These are phyloP conservation scores for Cyclocybe aegerita DNA, from an alignment of 768 basidiomycete species.

Conservation along the genomic window DNA sequence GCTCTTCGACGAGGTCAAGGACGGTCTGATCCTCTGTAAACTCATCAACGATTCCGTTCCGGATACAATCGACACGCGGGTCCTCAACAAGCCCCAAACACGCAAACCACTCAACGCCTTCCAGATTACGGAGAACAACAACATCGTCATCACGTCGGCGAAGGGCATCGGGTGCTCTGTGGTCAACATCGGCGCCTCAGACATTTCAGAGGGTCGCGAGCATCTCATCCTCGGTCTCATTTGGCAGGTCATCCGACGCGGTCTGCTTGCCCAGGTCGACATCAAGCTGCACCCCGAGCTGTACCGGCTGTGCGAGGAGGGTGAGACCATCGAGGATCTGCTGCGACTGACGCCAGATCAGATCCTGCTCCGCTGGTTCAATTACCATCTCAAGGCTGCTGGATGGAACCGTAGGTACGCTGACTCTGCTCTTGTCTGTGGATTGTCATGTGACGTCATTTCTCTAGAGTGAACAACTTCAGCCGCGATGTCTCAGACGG, in stretches of 20 bases:
- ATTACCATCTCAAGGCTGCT: conserved; percentile 96
- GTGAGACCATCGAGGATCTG: conserved; percentile 95
- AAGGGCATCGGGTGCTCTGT: conserved; percentile 99
- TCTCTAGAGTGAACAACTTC: conserved; percentile 89
- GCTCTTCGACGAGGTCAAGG: conserved; percentile 94
- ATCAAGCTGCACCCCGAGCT: conserved; percentile 98
- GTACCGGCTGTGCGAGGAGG: conserved; percentile 94
- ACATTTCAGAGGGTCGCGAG: conserved; percentile 90
- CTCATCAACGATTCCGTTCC: conserved; percentile 99
- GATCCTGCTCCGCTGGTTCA: conserved; percentile 98
- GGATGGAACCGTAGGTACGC: conserved; percentile 81
- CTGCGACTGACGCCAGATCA: conserved; percentile 94
- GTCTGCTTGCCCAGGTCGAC: conserved; percentile 91
- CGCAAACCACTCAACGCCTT: conserved; percentile 93
- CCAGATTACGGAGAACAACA: conserved; percentile 99
- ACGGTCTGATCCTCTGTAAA: conserved; percentile 96
- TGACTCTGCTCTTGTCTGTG: neutral
- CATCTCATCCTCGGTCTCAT: conserved; percentile 97
- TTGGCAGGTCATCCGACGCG: conserved; percentile 97
- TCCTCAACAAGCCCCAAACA: conserved; percentile 83
- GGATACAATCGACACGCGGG: conserved; percentile 98
- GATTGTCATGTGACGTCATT: conserved; percentile 13
- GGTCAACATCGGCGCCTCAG: conserved; percentile 95
- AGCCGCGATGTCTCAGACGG: conserved; percentile 96
- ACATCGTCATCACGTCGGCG: conserved; percentile 97